These are phyloP conservation scores for Lactifluus volemus DNA, from an alignment of 768 basidiomycete species.

Conservation along the genomic window DNA sequence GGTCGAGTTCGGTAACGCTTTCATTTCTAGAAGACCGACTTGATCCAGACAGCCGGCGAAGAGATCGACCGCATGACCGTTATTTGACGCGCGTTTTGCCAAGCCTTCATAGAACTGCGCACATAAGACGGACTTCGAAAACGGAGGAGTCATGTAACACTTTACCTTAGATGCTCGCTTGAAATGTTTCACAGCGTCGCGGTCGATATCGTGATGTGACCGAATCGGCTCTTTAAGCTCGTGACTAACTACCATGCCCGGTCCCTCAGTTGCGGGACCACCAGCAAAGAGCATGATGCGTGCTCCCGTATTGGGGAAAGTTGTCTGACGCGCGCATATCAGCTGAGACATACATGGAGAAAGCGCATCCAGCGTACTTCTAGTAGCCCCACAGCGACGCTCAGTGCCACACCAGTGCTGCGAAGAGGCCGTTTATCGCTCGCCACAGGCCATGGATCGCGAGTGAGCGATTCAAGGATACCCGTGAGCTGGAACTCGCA, in stretches of 20 bases:
- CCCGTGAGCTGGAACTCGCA: constrained; percentile 95
- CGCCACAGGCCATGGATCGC: constrained; percentile 97
- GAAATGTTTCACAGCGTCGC: constrained; percentile 94
- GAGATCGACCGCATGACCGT: constrained; percentile 90
- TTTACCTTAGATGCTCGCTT: constrained; percentile 90
- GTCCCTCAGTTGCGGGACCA: constrained; percentile 93
- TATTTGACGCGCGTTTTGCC: constrained; percentile 86
- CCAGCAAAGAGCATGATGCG: constrained; percentile 95
- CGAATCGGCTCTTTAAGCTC: constrained; percentile 96
- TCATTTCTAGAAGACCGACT: constrained; percentile 97
- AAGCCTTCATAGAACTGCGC: constrained; percentile 89
- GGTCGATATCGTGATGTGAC: constrained; percentile 97
- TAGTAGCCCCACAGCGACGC: constrained; percentile 85
- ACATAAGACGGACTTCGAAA: background rate
- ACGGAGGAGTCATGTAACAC: constrained; percentile 8
- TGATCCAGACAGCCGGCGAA: constrained; percentile 98
- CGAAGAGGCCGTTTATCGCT: constrained; percentile 88
- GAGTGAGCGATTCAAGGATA: constrained; percentile 76
- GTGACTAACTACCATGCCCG: constrained; percentile 92
- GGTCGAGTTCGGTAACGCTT: constrained; percentile 87
- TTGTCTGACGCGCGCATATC: constrained; percentile 38
- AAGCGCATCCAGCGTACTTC: constrained; percentile 44
- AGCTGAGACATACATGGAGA: background rate
- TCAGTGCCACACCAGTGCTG: constrained; percentile 92
- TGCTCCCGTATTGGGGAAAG: constrained; percentile 93